These are phyloP conservation scores for Suillus subluteus DNA, from an alignment of 768 basidiomycete species.

Conservation along the genomic window DNA sequence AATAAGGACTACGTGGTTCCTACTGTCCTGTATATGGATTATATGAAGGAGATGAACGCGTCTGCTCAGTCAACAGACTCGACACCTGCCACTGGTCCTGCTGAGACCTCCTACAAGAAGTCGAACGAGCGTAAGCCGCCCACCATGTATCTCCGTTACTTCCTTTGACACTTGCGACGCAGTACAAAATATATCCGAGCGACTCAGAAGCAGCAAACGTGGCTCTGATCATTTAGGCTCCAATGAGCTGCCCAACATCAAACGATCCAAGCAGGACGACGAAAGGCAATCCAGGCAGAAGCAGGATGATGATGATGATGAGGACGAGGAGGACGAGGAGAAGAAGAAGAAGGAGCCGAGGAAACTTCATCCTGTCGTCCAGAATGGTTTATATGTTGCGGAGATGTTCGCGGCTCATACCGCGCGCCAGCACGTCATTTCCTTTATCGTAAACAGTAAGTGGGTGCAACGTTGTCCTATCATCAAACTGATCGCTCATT, in stretches of 20 bases:
- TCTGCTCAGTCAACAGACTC: background rate
- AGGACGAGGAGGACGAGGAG: background rate
- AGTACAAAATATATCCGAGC: background rate
- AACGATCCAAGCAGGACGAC: background rate
- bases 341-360: background rate
- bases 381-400: background rate
- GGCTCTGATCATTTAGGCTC: background rate
- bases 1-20: background rate
- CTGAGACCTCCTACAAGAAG: background rate
- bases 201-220: background rate
- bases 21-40: background rate
- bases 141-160: background rate
- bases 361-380: background rate
- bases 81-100: background rate
- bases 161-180: background rate
- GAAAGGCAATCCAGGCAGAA: background rate
- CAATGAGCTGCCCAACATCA: background rate
- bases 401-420: background rate
- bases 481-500: background rate
- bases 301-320: slow-evolving; percentile 9
- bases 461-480: background rate
- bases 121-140: background rate
- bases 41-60: background rate
- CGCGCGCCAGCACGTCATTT: background rate
- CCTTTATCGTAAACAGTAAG: background rate